Evolutionary conservation across 2,329 filamentous ascomycete genomes (phyloP), one percentile per base, ranked within the genome.

Genomic region (Aureobasidium sp.): DNA sequence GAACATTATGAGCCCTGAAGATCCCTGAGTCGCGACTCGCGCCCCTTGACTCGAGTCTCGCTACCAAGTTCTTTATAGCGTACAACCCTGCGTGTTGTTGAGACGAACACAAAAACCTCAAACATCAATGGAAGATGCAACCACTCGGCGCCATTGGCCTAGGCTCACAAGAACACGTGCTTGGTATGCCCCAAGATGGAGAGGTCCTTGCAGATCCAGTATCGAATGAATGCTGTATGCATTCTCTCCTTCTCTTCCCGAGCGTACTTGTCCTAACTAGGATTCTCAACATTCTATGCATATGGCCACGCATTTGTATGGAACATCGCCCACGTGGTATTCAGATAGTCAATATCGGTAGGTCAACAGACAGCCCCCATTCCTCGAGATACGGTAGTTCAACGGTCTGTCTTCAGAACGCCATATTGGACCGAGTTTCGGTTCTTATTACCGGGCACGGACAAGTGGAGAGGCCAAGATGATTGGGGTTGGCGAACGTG

Each of bases 391-490:
- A 20, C 9, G 31, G 31, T 0, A 57, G 34, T n/a, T 17, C 11
- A 34, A 11, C 17, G 17, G 53, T 17, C n/a, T 14, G n/a, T 1
- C 27, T 34, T 9, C 15, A 57, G 27, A 57, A 57, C 41, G 39
- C 52, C 52, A 56, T 56, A 56, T 56, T 56, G 52, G 52, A 57
- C 53, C 53, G 53, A 47, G 53, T 57, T 27, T 39, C 41, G 41
- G 39, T 42, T 57, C 53, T 57, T 8, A 15, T 27, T 39, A 11
- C 25, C 22, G 25, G n/a, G 22, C 53, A 48, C 8, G 27, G 29
- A 29, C 36, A 47, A 57, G 41, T 57, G 39, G 53, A 57, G 36
- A 20, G 39, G 36, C 41, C 41, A 57, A 45, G 53, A 45, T 6
- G 29, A 55, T 41, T 41, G 53, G 53, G 53, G 39, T 25, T 5